Base-by-base conservation (phyloP, 2,329 filamentous ascomycete species). In the Venturia aucupariae region DNA sequence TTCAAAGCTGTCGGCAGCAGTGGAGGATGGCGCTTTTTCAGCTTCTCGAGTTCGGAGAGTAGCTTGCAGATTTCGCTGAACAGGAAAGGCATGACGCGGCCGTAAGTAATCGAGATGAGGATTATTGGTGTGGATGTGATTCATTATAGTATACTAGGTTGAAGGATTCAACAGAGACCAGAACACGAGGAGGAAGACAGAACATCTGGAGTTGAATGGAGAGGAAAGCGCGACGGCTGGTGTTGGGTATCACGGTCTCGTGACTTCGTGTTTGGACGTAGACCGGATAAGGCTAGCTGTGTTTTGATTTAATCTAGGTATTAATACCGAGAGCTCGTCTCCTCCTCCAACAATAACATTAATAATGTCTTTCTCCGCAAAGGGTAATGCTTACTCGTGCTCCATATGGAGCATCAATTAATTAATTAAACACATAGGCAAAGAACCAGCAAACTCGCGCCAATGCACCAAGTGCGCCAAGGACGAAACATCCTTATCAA, bases 11-110 rank as follows among this genome's bases (percentile, higher is more conserved):
- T 69, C 3, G 71, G 71, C 1, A 79, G 67, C 0, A 77, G 67
- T 19, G 76, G 77, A 17, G 79, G 73, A 69, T 77, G 73, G 68
- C 76, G 68, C 67, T 73, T 65, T 69, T 72, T 72, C 66, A 82
- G 77, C 11, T 75, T 72, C 68, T 92, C 85, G 19, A 92, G 79
- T 30, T 81, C 76, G 66, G 92, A 85, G 54, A 96, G 80, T 4
- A 96, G 79, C 67, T 89, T 84, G 77, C 90, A 93, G 57, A 95
- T 77, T 66, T 82, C 79, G n/a, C 80, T 77, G 74, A 94, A 96
- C 0, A 79, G 79, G 68, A 91, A 80, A 24, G 85, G 80, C 86
- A 89, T 89, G 48, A 57, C 51, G 51, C 51, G 51, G n/a, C 17
- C 15, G 6, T 11, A 27, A 38, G 4, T 35, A 30, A 15, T 32